A percentile compares a stretch with the other conserved stretches of the same genome.
Conservation (phyloP, 345 rosid species). For the Excoecaria cochinchinensis region DNA sequence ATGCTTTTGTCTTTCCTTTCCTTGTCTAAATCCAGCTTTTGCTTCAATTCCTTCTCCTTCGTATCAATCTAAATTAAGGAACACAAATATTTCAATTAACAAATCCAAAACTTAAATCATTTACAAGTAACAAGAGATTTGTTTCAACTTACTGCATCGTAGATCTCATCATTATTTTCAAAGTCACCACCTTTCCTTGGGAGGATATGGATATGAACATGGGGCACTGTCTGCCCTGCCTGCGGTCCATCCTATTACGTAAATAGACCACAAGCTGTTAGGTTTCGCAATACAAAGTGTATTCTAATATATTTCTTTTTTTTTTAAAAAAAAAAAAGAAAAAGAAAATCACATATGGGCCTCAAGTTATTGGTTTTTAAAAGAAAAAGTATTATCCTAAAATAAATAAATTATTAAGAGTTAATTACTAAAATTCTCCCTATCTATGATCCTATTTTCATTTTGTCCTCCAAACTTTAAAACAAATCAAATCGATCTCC, state of each 20-base stretch:
- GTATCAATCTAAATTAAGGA: constrained; percentile 50
- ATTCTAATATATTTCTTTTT: neutral
- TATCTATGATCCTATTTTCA: too few species aligned
- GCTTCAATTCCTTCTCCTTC: constrained; percentile 67
- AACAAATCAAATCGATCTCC: too few species aligned
- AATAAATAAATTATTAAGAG: too few species aligned
- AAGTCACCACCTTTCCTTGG: constrained; percentile 85
- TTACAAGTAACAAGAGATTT: too few species aligned
- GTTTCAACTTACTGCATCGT: constrained; percentile 65
- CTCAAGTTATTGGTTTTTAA: too few species aligned
- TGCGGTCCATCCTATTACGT: constrained; percentile 78
- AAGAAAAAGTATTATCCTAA: too few species aligned
- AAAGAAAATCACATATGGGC: too few species aligned
- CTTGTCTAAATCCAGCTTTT: constrained; percentile 73
- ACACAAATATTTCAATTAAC: neutral
- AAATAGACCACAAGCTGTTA: constrained; percentile 1
- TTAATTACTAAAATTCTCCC: too few species aligned
- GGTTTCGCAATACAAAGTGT: neutral
- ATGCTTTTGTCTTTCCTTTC: constrained; percentile 69
- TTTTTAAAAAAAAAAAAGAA: too few species aligned
- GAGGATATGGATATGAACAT: constrained; percentile 86
- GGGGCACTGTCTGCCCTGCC: constrained; percentile 89
- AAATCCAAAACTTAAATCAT: neutral
- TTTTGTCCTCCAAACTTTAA: too few species aligned
- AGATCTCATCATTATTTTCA: constrained; percentile 85